Evolutionary conservation across 495 filamentous ascomycete genomes (phyloP), one percentile per base, ranked within the genome.

Genomic region (Chaetomium tenue): DNA sequence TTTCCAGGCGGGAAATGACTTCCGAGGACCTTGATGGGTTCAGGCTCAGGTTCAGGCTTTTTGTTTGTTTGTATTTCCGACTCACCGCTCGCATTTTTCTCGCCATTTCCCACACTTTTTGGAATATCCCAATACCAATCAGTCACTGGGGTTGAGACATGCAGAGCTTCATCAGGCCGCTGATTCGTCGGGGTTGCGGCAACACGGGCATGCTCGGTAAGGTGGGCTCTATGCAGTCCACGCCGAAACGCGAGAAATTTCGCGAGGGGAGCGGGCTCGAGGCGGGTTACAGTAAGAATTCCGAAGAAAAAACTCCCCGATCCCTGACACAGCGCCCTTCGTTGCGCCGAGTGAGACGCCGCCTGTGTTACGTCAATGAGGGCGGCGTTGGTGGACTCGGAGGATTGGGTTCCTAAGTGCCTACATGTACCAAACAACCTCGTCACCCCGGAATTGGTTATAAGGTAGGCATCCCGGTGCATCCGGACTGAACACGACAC

Each of bases 171-270:
- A 1, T 44, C 26, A 13, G 37, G 1, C 39, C 55, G 55, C 37
- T 25, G n/a, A 25, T 42, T 25, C 7, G 33, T 44, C 55, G 55
- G 55, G 15, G 42, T 44, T 26, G 37, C 55, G 55, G 55, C 33
- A 58, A 56, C 53, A 40, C 55, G 55, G 55, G 33, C n/a, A 58
- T 11, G 0, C 37, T 58, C 55, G 55, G 55, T 20, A 40, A 16
- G 20, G 37, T 42, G 55, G 55, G 55, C 37, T 44, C 55, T 22
- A n/a, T 13, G 23, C n/a, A 47, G 44, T 22, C 44, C 40, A 2
- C 40, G 2, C 48, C 48, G 48, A 51, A 23, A 26, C 48, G 9
- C 48, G 48, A 51, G 48, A 51, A 22, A 25, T 20, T 18, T 22
- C 44, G 33, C 33, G 33, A 37, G 5, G 33, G 33, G 11, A 37